Conservation (phyloP, 805 yeast genomes). For the Schwanniomyces occidentalis region DNA sequence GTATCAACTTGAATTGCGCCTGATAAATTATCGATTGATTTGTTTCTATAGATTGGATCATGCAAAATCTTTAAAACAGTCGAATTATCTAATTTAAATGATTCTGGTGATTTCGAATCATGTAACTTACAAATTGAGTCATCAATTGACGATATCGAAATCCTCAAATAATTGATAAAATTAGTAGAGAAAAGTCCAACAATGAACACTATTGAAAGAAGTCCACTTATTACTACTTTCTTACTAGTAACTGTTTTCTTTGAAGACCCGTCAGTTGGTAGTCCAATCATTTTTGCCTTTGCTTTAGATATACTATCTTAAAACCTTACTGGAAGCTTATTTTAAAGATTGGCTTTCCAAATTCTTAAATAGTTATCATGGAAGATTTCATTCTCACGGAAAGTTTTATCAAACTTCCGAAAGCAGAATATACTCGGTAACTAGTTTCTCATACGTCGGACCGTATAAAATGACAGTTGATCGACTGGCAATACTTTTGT, state of each 20-base stretch:
- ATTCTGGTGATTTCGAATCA: slow-evolving; percentile 6
- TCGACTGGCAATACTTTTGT: no score
- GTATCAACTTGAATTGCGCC: slow-evolving; percentile 69
- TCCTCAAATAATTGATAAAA: slow-evolving; percentile 16
- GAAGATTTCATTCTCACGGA: no score
- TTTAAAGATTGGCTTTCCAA: no score
- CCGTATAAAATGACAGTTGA: no score
- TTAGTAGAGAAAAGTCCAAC: slow-evolving; percentile 18
- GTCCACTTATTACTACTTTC: slow-evolving; percentile 9
- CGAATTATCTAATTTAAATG: slow-evolving; percentile 23
- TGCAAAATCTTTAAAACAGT: slow-evolving; percentile 28
- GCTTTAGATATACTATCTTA: no score
- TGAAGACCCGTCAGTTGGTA: slow-evolving; percentile 12
- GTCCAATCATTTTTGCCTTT: slow-evolving; percentile 13
- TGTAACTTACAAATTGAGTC: slow-evolving; percentile 13
- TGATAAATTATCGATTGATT: slow-evolving; percentile 45
- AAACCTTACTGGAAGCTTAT: no score
- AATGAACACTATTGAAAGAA: slow-evolving; percentile 12
- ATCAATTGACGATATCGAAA: slow-evolving; percentile 9
- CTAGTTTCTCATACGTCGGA: no score
- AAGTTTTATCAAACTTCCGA: no score
- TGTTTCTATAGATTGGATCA: slow-evolving; percentile 23
- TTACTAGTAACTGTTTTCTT: slow-evolving; percentile 6
- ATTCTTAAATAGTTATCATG: no score
- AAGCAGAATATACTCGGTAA: no score